Evolutionary conservation across 768 basidiomycete genomes (phyloP).

Genomic region (Rhizopogon salebrosus): DNA sequence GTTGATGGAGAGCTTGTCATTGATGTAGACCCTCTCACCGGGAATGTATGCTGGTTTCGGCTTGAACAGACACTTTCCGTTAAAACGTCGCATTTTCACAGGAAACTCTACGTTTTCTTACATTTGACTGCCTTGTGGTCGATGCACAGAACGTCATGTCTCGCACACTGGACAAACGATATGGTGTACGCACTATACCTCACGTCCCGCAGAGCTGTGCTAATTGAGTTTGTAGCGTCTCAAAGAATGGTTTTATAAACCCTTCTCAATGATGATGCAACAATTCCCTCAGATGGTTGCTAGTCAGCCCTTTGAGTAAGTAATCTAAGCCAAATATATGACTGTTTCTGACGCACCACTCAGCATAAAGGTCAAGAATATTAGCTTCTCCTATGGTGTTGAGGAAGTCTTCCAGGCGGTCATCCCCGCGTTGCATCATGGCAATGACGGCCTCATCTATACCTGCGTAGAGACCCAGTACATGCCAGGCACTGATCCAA

Average conservation of each 20-base stretch:
- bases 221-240: constrained; percentile 37
- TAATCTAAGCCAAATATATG: constrained; percentile 7
- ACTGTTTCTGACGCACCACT: constrained; percentile 1
- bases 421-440: constrained; percentile 83
- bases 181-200: constrained; percentile 58
- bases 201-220: not conserved
- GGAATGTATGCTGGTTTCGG: constrained; percentile 42
- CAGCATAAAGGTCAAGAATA: constrained; percentile 85
- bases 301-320: constrained; percentile 80
- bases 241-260: constrained; percentile 76
- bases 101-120: constrained; percentile 79
- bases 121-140: constrained; percentile 90
- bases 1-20: constrained; percentile 93
- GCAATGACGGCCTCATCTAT: constrained; percentile 94
- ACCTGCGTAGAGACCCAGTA: constrained; percentile 87
- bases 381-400: constrained; percentile 81
- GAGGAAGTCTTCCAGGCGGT: constrained; percentile 81
- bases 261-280: constrained; percentile 64
- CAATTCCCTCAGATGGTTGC: constrained; percentile 65
- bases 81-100: constrained; percentile 25
- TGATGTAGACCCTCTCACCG: constrained; percentile 77
- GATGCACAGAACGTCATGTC: constrained; percentile 86
- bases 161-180: constrained; percentile 77
- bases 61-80: not conserved
- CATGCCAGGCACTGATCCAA: constrained; percentile 73